Base-by-base conservation (phyloP, 202 grass and related monocot species). In the Musa balbisiana region DNA sequence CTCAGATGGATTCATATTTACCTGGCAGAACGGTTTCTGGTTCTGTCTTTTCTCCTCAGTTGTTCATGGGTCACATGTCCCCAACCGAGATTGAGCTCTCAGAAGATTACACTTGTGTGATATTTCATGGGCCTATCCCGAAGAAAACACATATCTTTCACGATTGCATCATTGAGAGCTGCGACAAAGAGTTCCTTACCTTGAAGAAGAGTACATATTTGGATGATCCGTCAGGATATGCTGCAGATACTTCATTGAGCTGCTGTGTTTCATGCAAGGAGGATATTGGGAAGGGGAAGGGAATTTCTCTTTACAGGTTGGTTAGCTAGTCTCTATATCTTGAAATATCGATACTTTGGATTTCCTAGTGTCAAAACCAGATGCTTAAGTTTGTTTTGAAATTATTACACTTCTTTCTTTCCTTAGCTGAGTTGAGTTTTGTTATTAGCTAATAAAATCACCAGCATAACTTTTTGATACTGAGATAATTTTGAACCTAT, bases 41-140 rank as follows among this genome's bases (percentile, higher is more conserved):
- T 4, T 80, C 77, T 73, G 82, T 80, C 67, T 72, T 83, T 12
- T 72, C 89, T 11, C 76, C 83, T 8, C 67, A 72, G 76, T 29
- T 92, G 72, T 74, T 84, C 76, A 80, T 82, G 27, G 84, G 49
- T 8, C 82, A 76, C 78, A 73, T 87, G 20, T 62, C 81, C 11
- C 76, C 82, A 1, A 75, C 66, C 3, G 85, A 92, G 52, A 71
- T 84, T 64, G 90, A 89, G n/a, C 83, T 87, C 24, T 92, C 84
- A 13, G 90, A 96, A 83, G 92, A 96, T 68, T 96, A 96, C 74
- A 96, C 92, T 50, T 96, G 92, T 74, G 93, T 96, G 56, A 96
- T 92, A 83, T 96, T 85, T 2, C 93, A 87, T 54, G 93, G 93
- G 5, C 90, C 90, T 9, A 96, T 92, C 25, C 93, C 87, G 14